A percentile compares a stretch with the other conserved stretches of the same genome.
These are phyloP conservation scores for Camelina hispida DNA, from an alignment of 345 rosid species.

Conservation along the genomic window DNA sequence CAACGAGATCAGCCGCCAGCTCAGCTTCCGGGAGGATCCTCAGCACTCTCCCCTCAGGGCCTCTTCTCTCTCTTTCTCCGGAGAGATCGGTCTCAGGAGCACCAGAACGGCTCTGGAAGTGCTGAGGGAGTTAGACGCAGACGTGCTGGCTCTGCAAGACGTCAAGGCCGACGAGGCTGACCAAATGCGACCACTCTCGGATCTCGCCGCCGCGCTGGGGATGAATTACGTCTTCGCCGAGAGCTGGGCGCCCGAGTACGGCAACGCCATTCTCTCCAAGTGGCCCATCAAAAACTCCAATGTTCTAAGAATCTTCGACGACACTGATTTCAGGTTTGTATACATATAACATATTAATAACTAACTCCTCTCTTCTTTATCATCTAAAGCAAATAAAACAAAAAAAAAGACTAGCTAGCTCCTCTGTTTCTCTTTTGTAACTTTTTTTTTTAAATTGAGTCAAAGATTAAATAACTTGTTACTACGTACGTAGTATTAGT, in stretches of 20 bases:
- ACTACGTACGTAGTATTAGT: neutral
- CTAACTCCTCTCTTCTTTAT: neutral
- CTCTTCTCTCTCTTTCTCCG: constrained; percentile 43
- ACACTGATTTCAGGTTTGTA: constrained; percentile 78
- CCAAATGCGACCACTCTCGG: constrained; percentile 92
- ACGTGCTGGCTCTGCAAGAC: constrained; percentile 87
- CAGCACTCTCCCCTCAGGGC: constrained; percentile 45
- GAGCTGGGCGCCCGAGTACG: constrained; percentile 99
- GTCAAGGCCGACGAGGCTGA: constrained; percentile 96
- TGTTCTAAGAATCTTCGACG: constrained; percentile 84
- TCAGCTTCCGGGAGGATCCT: constrained; percentile 60
- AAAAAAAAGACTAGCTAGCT: too few species aligned
- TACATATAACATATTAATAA: neutral
- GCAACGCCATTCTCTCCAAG: constrained; percentile 85
- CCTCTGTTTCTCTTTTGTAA: neutral
- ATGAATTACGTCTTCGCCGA: constrained; percentile 94
- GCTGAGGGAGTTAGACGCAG: constrained; percentile 78
- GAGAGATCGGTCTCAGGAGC: constrained; percentile 37
- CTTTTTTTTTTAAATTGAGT: too few species aligned
- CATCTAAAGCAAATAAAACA: too few species aligned
- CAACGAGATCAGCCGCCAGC: constrained; percentile 84
- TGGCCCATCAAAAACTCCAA: constrained; percentile 82
- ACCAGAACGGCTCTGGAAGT: constrained; percentile 74
- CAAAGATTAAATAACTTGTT: neutral
- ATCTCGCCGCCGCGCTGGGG: constrained; percentile 82